A percentile compares a stretch with the other conserved stretches of the same genome.
Conservation (phyloP, 2,329 filamentous ascomycete species). For the Fusarium coffeatum region DNA sequence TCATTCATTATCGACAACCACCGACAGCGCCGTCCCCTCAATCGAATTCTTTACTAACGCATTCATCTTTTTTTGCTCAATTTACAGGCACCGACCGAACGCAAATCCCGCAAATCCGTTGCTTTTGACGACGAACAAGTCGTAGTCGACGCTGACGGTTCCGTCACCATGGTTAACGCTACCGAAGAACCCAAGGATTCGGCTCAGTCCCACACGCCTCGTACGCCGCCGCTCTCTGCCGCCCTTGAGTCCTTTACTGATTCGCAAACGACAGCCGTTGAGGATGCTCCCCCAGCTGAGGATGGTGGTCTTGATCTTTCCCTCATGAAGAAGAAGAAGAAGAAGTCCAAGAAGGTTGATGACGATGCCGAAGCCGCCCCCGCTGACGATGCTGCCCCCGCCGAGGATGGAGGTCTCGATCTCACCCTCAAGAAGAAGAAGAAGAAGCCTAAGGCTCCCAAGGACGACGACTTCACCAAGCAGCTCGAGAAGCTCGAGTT, state of each 20-base stretch:
- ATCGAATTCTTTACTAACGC: slow-evolving; percentile 27
- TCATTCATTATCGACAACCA: slow-evolving; percentile 10
- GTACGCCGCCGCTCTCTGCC: slow-evolving; percentile 70
- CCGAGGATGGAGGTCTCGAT: slow-evolving; percentile 64
- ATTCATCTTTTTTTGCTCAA: slow-evolving; percentile 29
- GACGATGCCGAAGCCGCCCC: slow-evolving; percentile 58
- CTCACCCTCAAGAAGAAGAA: slow-evolving; percentile 86
- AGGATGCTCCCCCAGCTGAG: slow-evolving; percentile 59
- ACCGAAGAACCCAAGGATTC: slow-evolving; percentile 81
- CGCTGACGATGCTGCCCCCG: slow-evolving; percentile 50
- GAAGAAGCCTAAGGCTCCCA: slow-evolving; percentile 62
- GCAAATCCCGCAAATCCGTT: slow-evolving; percentile 90
- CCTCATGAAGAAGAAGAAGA: slow-evolving; percentile 87
- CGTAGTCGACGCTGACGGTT: slow-evolving; percentile 90
- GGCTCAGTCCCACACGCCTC: slow-evolving; percentile 80
- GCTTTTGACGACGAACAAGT: slow-evolving; percentile 89
- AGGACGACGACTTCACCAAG: slow-evolving; percentile 72
- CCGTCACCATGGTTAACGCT: slow-evolving; percentile 80
- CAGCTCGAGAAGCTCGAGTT: slow-evolving; percentile 72
- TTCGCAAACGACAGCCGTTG: slow-evolving; percentile 56
- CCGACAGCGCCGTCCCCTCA: slow-evolving; percentile 16
- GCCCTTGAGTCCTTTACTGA: slow-evolving; percentile 68
- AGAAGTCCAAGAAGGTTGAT: slow-evolving; percentile 58
- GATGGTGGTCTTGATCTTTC: slow-evolving; percentile 68
- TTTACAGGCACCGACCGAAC: slow-evolving; percentile 56